These are phyloP conservation scores for Fusarium napiforme DNA, from an alignment of 2,329 filamentous ascomycete species.

Conservation along the genomic window DNA sequence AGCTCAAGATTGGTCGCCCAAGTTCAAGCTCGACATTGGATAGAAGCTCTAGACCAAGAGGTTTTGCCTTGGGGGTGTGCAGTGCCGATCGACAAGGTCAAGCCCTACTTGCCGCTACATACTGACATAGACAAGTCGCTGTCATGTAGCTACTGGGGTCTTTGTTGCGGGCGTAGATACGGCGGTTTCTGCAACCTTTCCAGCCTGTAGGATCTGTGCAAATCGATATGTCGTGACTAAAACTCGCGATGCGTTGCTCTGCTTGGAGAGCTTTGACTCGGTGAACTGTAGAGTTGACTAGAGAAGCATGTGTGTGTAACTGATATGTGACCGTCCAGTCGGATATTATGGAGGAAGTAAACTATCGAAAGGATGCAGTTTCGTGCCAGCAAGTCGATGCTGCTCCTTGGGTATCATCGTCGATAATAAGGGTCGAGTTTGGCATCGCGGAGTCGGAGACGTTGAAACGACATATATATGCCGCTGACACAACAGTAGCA, in stretches of 20 bases:
- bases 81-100: slow-evolving; percentile 14
- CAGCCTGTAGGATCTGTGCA: slow-evolving; percentile 8
- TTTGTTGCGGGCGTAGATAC: slow-evolving; percentile 12
- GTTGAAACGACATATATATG: background rate
- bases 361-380: background rate
- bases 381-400: background rate
- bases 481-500: background rate
- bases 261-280: slow-evolving; percentile 1
- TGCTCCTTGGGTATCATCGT: background rate
- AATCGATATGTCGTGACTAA: slow-evolving; percentile 8
- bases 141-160: background rate
- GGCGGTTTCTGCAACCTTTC: slow-evolving; percentile 12
- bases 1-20: background rate
- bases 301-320: background rate
- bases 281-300: background rate
- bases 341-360: background rate
- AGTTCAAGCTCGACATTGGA: slow-evolving; percentile 12
- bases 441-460: background rate
- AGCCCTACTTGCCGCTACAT: slow-evolving; percentile 2
- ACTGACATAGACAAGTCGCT: slow-evolving; percentile 8
- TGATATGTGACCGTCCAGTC: slow-evolving; percentile 7
- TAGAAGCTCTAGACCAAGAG: background rate
- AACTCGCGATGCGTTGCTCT: slow-evolving; percentile 1
- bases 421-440: background rate
- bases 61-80: slow-evolving; percentile 1